Conservation (phyloP, 2,329 filamentous ascomycete species). For the Fusarium torulosum region DNA sequence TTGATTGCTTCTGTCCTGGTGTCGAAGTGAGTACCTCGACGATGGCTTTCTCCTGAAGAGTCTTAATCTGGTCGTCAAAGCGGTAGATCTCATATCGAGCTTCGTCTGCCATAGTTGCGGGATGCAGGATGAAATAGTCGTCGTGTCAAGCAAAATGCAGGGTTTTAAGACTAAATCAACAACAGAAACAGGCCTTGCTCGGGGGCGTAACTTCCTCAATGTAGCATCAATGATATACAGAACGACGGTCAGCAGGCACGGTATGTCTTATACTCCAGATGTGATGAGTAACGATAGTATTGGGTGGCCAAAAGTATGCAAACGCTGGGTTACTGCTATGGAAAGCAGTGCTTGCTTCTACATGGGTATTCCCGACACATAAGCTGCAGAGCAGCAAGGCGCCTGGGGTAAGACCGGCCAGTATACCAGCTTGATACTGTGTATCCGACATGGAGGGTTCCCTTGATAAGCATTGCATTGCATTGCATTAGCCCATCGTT, state of each 20-base stretch:
- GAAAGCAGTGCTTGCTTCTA: slow-evolving; percentile 19
- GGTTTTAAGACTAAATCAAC: not conserved
- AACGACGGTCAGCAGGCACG: not conserved
- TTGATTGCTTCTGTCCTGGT: slow-evolving; percentile 26
- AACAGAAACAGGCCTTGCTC: not conserved
- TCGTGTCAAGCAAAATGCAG: not conserved
- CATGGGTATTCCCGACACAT: slow-evolving; percentile 21
- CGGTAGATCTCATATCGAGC: slow-evolving; percentile 18
- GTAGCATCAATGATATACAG: not conserved
- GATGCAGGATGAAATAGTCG: not conserved
- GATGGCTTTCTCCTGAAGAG: slow-evolving; percentile 27
- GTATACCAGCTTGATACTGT: slow-evolving; percentile 17
- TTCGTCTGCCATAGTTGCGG: slow-evolving; percentile 23
- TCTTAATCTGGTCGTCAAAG: slow-evolving; percentile 23
- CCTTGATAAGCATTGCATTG: slow-evolving; percentile 36
- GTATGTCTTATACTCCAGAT: slow-evolving; percentile 24
- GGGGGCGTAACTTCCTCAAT: not conserved
- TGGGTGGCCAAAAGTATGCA: slow-evolving; percentile 6
- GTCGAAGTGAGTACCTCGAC: slow-evolving; percentile 31
- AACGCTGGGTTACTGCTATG: not conserved
- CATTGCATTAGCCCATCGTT: slow-evolving; percentile 33
- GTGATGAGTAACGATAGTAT: slow-evolving; percentile 7
- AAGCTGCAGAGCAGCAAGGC: slow-evolving; percentile 20
- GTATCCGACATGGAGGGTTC: slow-evolving; percentile 9
- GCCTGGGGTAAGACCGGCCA: slow-evolving; percentile 23